Percentiles rank a stretch among this genome's conserved stretches.
phyloP scores from a whole-genome alignment of 2,329 filamentous ascomycete species.

The Arthrobotrys iridis region DNA sequence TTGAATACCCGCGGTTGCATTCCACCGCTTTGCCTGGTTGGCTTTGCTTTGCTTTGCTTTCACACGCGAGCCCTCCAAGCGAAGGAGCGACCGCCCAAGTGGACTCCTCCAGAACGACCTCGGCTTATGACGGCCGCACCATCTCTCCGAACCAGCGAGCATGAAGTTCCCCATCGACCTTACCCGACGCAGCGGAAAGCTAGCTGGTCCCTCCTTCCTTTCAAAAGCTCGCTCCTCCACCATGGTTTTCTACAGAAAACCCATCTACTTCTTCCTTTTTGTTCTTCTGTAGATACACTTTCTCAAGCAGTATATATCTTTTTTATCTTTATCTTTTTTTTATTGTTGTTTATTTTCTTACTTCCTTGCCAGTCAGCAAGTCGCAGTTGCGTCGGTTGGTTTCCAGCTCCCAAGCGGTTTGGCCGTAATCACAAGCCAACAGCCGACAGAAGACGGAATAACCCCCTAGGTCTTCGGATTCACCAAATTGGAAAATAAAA shows the following conservation, averaged over 20 bases:
- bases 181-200: slow-evolving; percentile 26
- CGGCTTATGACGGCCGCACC: slow-evolving; percentile 31
- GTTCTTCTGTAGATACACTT: too few relatives aligned
- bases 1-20: slow-evolving; percentile 50
- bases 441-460: slow-evolving; percentile 16
- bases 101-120: slow-evolving; percentile 27
- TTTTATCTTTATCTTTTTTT: neutral
- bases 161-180: neutral
- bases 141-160: slow-evolving; percentile 29
- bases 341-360: neutral
- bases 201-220: slow-evolving; percentile 5
- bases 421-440: slow-evolving; percentile 29
- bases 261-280: neutral
- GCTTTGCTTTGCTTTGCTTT: slow-evolving; percentile 2
- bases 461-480: slow-evolving; percentile 1
- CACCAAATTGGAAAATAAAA: too few relatives aligned
- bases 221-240: neutral
- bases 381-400: too few relatives aligned
- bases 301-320: slow-evolving; percentile 13
- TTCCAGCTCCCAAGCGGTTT: neutral
- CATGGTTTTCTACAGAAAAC: slow-evolving; percentile 23
- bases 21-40: neutral
- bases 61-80: too few relatives aligned
- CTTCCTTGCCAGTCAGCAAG: too few relatives aligned
- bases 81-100: too few relatives aligned